phyloP scores from a whole-genome alignment of 2,329 filamentous ascomycete species.

The Ascochyta clinopodiicola region DNA sequence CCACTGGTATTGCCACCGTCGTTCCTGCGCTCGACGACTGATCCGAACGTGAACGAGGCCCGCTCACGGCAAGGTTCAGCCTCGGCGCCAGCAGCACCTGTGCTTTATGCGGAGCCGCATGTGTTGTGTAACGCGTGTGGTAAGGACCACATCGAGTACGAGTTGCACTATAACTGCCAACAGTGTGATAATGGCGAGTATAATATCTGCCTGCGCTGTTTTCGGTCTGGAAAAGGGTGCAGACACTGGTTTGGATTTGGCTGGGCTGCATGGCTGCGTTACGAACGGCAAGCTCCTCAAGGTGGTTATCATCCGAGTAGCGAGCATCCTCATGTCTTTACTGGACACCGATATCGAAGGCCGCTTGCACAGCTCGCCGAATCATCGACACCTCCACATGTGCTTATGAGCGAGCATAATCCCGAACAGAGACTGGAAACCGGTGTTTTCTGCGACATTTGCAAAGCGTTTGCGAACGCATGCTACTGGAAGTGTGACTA shows the following conservation, averaged over 20 bases:
- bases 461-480: conserved; percentile 74
- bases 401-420: conserved; percentile 66
- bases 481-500: conserved; percentile 89
- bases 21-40: conserved; percentile 40
- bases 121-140: conserved; percentile 76
- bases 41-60: conserved; percentile 28
- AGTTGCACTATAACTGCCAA: conserved; percentile 82
- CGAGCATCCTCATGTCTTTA: conserved; percentile 61
- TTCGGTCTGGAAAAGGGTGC: conserved; percentile 77
- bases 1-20: conserved; percentile 29
- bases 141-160: conserved; percentile 78
- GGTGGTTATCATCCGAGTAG: conserved; percentile 50
- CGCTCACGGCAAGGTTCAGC: conserved; percentile 27
- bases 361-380: conserved; percentile 33
- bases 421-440: conserved; percentile 72
- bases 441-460: conserved; percentile 84
- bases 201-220: conserved; percentile 83
- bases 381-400: conserved; percentile 28
- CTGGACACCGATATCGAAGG: conserved; percentile 53
- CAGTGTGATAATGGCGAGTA: conserved; percentile 74
- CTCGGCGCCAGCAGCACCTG: conserved; percentile 24
- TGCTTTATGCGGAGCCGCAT: conserved; percentile 70
- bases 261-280: conserved; percentile 70
- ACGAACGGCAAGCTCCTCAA: conserved; percentile 57
- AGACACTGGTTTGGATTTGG: conserved; percentile 90